phyloP scores from a whole-genome alignment of 108 stramenopile species.

The Fistulifera solaris region DNA sequence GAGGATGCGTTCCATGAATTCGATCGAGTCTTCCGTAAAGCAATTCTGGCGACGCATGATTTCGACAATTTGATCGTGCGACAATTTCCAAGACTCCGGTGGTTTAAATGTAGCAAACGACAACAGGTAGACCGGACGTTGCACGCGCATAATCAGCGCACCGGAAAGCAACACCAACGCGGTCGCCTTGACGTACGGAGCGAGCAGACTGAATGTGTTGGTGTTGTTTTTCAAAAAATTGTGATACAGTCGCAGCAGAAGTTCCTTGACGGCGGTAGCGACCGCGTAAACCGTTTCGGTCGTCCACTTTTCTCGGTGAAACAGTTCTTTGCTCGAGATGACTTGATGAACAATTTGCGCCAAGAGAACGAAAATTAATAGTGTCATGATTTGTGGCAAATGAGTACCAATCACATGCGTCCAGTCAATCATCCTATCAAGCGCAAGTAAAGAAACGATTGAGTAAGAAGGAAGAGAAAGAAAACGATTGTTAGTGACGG shows the following conservation, averaged over 20 bases:
- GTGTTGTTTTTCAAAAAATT: slow-evolving; percentile 35
- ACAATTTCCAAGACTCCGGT: slow-evolving; percentile 85
- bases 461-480: slow-evolving; percentile 2
- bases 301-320: slow-evolving; percentile 26
- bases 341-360: slow-evolving; percentile 73
- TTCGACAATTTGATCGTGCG: slow-evolving; percentile 81
- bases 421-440: slow-evolving; percentile 79
- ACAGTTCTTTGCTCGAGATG: slow-evolving; percentile 54
- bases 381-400: slow-evolving; percentile 53
- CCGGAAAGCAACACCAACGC: slow-evolving; percentile 55
- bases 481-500: slow-evolving; percentile 1
- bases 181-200: slow-evolving; percentile 66
- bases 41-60: slow-evolving; percentile 88
- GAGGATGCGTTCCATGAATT: slow-evolving; percentile 85
- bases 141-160: slow-evolving; percentile 52
- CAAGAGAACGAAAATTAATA: slow-evolving; percentile 52
- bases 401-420: slow-evolving; percentile 74
- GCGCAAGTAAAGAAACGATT: background rate
- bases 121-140: slow-evolving; percentile 88
- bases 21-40: slow-evolving; percentile 78
- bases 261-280: slow-evolving; percentile 34
- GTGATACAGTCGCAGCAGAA: slow-evolving; percentile 39
- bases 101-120: slow-evolving; percentile 92
- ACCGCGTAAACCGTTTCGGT: slow-evolving; percentile 52
- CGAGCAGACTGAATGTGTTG: slow-evolving; percentile 50